Conservation (phyloP, 2,329 filamentous ascomycete genomes). For the Curvularia lunata region DNA sequence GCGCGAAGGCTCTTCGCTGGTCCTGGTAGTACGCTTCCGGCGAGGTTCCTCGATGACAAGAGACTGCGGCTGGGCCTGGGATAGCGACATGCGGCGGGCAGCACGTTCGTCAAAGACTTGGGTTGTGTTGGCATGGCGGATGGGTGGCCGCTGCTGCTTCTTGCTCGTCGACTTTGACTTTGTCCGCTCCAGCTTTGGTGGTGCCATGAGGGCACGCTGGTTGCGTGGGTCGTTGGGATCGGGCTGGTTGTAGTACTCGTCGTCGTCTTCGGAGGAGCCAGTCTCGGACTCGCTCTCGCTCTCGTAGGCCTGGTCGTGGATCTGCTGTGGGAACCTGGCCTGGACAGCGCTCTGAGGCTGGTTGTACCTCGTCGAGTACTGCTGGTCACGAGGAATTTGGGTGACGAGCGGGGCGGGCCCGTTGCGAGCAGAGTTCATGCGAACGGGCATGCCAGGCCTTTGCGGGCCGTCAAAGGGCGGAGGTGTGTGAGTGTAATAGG, state of each 20-base stretch:
- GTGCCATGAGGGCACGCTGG: slow-evolving; percentile 35
- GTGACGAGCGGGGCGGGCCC: slow-evolving; percentile 30
- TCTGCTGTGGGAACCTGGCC: slow-evolving; percentile 12
- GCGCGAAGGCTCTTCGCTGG: slow-evolving; percentile 28
- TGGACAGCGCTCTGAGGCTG: slow-evolving; percentile 22
- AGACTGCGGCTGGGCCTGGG: slow-evolving; percentile 14
- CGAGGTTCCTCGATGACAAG: slow-evolving; percentile 24
- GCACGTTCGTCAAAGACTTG: slow-evolving; percentile 22
- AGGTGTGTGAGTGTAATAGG: slow-evolving; percentile 23
- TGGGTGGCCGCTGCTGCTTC: slow-evolving; percentile 28
- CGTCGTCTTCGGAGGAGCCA: slow-evolving; percentile 25
- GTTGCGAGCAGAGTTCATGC: slow-evolving; percentile 28
- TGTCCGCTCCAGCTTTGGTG: slow-evolving; percentile 24
- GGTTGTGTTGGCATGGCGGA: slow-evolving; percentile 37
- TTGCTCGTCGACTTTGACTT: slow-evolving; percentile 15
- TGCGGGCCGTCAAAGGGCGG: slow-evolving; percentile 30
- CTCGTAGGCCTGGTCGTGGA: slow-evolving; percentile 24
- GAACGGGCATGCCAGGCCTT: slow-evolving; percentile 30
- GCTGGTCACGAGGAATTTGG: slow-evolving; percentile 29
- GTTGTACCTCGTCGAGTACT: slow-evolving; percentile 39
- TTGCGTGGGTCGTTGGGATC: slow-evolving; percentile 11
- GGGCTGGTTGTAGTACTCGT: slow-evolving; percentile 24
- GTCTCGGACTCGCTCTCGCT: slow-evolving; percentile 19
- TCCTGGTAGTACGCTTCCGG: slow-evolving; percentile 22
- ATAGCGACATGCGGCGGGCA: slow-evolving; percentile 16